Percentiles rank a stretch among this genome's conserved stretches.
phyloP scores from a whole-genome alignment of 1,284 basidiomycete genomes.

The Lentinula novae-zelandiae region DNA sequence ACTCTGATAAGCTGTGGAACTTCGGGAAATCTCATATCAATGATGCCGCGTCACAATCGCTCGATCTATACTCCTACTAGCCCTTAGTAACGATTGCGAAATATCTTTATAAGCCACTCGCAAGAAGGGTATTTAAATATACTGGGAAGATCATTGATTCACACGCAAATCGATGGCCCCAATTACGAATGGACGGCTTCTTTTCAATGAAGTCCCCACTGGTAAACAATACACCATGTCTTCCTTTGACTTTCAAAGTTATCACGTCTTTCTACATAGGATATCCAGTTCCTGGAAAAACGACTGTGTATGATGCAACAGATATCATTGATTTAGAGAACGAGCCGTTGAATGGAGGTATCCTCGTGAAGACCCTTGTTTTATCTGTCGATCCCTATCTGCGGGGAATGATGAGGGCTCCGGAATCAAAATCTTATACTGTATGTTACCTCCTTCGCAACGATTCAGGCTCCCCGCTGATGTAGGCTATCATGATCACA shows the following conservation, averaged over 20 bases:
- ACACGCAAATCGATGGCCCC: conserved; percentile 24
- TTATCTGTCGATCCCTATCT: conserved; percentile 50
- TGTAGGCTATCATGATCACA: background rate
- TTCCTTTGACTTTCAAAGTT: background rate
- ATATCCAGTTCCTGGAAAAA: conserved; percentile 45
- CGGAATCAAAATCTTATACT: conserved; percentile 23
- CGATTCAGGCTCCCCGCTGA: background rate
- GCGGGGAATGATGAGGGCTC: conserved; percentile 34
- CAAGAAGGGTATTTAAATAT: too few relatives aligned
- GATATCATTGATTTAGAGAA: conserved; percentile 47
- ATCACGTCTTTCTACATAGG: conserved; percentile 21
- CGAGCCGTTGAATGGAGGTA: conserved; percentile 46
- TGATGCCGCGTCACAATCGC: too few relatives aligned
- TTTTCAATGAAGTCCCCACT: conserved; percentile 33
- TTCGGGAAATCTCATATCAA: too few relatives aligned
- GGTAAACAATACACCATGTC: conserved; percentile 14
- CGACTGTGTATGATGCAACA: conserved; percentile 41
- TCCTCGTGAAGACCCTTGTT: conserved; percentile 45
- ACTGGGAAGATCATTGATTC: too few relatives aligned
- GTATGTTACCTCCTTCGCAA: conserved; percentile 14
- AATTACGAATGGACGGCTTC: conserved; percentile 28
- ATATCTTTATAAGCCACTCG: too few relatives aligned
- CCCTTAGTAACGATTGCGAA: too few relatives aligned
- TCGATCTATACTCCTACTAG: too few relatives aligned
- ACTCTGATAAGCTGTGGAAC: too few relatives aligned